Evolutionary conservation across 192 early-diverging fungal genomes (phyloP).

Genomic region (Linnemannia zychae): DNA sequence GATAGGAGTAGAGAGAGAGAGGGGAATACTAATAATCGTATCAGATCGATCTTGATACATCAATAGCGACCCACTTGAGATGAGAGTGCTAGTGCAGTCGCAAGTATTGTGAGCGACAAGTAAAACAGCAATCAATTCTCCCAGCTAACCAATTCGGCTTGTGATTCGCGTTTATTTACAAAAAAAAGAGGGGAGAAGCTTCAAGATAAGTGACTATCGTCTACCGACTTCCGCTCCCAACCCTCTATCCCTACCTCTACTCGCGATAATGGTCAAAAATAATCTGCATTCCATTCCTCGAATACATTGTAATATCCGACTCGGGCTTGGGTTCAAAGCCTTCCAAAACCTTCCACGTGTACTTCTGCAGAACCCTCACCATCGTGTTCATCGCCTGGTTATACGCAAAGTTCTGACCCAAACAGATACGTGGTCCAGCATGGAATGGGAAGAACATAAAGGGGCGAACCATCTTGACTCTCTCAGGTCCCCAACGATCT

Average conservation of each 20-base stretch:
- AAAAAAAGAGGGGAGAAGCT: too few species aligned
- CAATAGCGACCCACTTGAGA: too few species aligned
- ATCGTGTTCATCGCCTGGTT: conserved; percentile 56
- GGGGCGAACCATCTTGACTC: conserved; percentile 49
- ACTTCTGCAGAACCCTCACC: conserved; percentile 30
- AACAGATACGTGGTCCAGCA: conserved; percentile 54
- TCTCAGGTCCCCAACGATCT: conserved; percentile 62
- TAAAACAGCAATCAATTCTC: too few species aligned
- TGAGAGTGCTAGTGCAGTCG: too few species aligned
- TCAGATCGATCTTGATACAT: too few species aligned
- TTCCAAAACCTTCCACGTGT: conserved; percentile 37
- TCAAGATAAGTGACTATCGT: too few species aligned
- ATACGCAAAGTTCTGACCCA: conserved; percentile 56
- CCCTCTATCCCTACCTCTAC: not conserved
- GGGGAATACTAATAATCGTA: too few species aligned
- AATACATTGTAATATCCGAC: conserved; percentile 47
- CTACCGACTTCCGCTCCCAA: too few species aligned
- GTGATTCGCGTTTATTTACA: too few species aligned
- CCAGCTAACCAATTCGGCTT: too few species aligned
- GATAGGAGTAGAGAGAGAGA: too few species aligned
- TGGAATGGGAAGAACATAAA: conserved; percentile 65
- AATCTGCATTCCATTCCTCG: conserved; percentile 42
- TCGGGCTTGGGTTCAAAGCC: conserved; percentile 48
- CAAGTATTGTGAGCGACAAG: too few species aligned
- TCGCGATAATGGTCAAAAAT: conserved; percentile 41